phyloP scores from a whole-genome alignment of 2,329 filamentous ascomycete genomes.

The Fusarium agapanthi region DNA sequence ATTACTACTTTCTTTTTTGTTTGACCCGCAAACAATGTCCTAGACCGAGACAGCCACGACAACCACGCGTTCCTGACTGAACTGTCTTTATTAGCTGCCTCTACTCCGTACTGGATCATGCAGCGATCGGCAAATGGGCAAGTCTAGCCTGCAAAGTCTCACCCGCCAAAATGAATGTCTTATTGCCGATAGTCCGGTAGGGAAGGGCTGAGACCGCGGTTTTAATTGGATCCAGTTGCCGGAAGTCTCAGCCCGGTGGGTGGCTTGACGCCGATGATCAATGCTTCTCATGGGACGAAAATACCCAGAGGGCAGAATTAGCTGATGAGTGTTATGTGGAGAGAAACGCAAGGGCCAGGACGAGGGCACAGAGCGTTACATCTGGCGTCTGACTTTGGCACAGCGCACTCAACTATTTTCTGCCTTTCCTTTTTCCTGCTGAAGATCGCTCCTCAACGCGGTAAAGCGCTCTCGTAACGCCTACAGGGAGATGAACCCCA shows the following conservation, averaged over 20 bases:
- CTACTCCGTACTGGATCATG: neutral
- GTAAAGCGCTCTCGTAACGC: neutral
- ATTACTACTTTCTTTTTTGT: neutral
- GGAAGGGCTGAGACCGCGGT: neutral
- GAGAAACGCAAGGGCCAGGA: neutral
- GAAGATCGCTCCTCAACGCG: neutral
- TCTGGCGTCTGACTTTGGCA: neutral
- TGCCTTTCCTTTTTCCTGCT: neutral
- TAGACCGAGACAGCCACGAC: neutral
- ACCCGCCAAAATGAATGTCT: neutral
- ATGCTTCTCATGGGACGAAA: neutral
- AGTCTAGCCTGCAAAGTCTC: neutral
- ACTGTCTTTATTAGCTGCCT: neutral
- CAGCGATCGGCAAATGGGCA: slow-evolving; percentile 1
- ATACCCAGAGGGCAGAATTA: neutral
- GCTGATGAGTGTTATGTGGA: neutral
- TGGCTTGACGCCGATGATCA: neutral
- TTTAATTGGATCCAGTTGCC: neutral
- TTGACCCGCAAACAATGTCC: neutral
- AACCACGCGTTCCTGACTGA: neutral
- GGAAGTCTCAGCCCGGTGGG: neutral
- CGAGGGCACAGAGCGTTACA: neutral
- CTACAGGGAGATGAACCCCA: neutral
- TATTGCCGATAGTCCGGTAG: slow-evolving; percentile 6
- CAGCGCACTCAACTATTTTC: neutral